Evolutionary conservation across 306 rosid genomes (phyloP), one percentile per base, ranked within the genome.

Genomic region (Citrullus colocynthis): DNA sequence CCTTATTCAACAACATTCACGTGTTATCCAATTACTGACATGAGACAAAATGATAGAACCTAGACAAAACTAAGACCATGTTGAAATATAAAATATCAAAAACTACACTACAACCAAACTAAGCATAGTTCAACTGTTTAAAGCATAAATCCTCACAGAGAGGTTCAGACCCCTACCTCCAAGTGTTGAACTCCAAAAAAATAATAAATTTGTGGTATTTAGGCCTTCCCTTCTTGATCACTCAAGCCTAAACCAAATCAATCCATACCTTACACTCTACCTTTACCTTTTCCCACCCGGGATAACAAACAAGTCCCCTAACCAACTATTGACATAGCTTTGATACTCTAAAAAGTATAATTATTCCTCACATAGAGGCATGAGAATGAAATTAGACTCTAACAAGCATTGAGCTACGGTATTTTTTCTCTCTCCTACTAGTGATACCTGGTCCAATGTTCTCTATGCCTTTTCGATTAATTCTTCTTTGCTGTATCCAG

Each of bases 391-490:
- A 10, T 24, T 60, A 24, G 65, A 24, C 13, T 11, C 65, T 21
- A 24, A 60, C 17, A 63, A 63, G 70, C 44, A 63, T 63, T 39
- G 73, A 36, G 73, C 45, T 15, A 63, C 70, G 7, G 12, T 32
- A 30, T 13, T 6, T 24, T 21, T 2, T 73, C 7, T 0, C 4
- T 2, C 57, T 75, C 51, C 32, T 30, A 54, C n/a, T 34, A 34
- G 49, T 34, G 49, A 32, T 84, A 86, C 86, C 88, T 82, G 75
- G 9, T 84, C 82, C 49, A 42, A 17, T 41, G 17, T 61, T 62
- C 39, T 74, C 70, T 3, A 51, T 41, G 2, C 49, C 32, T 2
- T 30, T 69, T 24, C 16, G 17, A 45, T 78, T 66, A 79, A 57
- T 63, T 76, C 69, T 79, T 39, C 57, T 83, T 62, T 24, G 28